A percentile compares a stretch with the other conserved stretches of the same genome.
These are phyloP conservation scores for Boletus tomentosulus DNA, from an alignment of 768 basidiomycete species.

Conservation along the genomic window DNA sequence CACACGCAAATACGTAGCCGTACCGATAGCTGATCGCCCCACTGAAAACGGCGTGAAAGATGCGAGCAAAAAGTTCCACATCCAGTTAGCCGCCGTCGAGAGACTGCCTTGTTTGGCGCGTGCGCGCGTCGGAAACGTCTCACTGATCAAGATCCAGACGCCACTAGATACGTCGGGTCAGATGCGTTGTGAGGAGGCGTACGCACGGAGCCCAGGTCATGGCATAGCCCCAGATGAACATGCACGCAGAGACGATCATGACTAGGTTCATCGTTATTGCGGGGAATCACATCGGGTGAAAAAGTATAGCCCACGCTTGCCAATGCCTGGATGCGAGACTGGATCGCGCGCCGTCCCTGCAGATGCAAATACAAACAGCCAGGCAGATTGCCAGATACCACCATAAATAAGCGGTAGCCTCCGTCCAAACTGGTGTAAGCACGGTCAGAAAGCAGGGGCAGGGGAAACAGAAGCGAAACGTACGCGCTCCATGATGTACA, in stretches of 20 bases:
- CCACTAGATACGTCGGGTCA: constrained; percentile 33
- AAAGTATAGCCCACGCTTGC: constrained; percentile 40
- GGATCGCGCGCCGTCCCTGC: constrained; percentile 66
- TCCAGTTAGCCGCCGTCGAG: constrained; percentile 63
- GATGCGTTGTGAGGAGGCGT: background rate
- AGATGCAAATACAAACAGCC: constrained; percentile 71
- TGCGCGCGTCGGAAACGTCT: constrained; percentile 71
- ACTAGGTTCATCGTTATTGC: constrained; percentile 28
- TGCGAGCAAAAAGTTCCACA: constrained; percentile 67
- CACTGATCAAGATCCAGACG: constrained; percentile 74
- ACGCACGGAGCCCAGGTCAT: constrained; percentile 62
- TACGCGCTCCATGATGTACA: constrained; percentile 69
- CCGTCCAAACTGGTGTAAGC: constrained; percentile 51
- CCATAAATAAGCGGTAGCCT: constrained; percentile 62
- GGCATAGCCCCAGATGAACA: constrained; percentile 71
- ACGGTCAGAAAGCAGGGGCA: background rate
- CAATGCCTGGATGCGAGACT: constrained; percentile 41
- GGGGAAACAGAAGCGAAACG: constrained; percentile 10
- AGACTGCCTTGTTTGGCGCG: constrained; percentile 69
- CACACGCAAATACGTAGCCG: constrained; percentile 70
- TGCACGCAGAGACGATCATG: constrained; percentile 63
- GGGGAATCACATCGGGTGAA: background rate
- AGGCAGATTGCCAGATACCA: constrained; percentile 64
- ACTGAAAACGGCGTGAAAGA: constrained; percentile 76
- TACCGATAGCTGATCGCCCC: constrained; percentile 53